Percentiles rank a stretch among this genome's conserved stretches.
phyloP scores from a whole-genome alignment of 192 early-diverging fungal species.

The Backusella circina region DNA sequence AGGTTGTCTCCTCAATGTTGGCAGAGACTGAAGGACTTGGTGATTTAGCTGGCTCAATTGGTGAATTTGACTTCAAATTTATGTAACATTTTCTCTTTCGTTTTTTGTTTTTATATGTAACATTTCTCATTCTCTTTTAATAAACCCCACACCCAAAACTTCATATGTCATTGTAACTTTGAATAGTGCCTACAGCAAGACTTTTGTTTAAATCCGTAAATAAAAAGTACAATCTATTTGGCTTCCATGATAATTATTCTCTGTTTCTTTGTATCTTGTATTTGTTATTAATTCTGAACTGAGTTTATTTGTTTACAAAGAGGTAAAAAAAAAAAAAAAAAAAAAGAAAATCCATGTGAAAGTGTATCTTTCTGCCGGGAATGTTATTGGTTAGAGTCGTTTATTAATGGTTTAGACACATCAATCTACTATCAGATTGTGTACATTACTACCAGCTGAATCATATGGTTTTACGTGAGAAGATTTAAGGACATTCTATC shows the following conservation, averaged over 20 bases:
- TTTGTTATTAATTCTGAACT: not conserved
- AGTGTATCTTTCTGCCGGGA: not conserved
- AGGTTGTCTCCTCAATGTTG: not conserved
- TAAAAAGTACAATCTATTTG: not conserved
- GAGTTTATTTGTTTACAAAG: not conserved
- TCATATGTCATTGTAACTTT: not conserved
- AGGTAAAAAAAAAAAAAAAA: not conserved
- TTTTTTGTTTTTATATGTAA: not conserved
- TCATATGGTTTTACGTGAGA: not conserved
- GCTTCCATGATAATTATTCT: not conserved
- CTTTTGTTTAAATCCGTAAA: not conserved
- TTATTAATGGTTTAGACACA: not conserved
- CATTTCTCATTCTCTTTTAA: not conserved
- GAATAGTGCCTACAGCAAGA: not conserved
- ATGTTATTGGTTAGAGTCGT: not conserved
- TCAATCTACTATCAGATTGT: not conserved
- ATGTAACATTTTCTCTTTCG: not conserved
- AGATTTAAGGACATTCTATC: not conserved
- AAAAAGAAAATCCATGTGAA: not conserved
- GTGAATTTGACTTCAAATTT: not conserved
- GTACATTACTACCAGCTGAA: not conserved
- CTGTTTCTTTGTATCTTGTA: not conserved
- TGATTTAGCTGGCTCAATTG: conserved; percentile 4
- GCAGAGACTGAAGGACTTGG: not conserved
- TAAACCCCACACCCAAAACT: not conserved